A percentile compares a stretch with the other conserved stretches of the same genome.
Evolutionary conservation across 177 flowering plant species (phyloP).

Genomic region (Vitis hybrid): DNA sequence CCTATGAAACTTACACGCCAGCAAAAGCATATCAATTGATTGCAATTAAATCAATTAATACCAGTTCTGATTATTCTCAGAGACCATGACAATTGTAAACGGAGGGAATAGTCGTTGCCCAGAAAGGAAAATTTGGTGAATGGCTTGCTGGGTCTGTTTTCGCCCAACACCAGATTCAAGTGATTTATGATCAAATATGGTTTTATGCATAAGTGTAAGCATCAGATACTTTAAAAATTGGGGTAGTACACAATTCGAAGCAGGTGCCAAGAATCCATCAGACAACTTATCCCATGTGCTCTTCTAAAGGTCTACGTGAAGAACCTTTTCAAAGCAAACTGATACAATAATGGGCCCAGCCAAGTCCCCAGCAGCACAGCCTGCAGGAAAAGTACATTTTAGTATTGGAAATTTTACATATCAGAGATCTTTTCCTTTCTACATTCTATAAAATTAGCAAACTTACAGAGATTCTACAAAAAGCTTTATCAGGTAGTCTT

Average conservation of each 20-base stretch:
- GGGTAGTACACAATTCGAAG: background rate
- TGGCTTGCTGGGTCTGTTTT: too few relatives aligned
- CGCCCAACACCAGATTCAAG: background rate
- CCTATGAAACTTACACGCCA: too few relatives aligned
- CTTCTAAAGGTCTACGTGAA: constrained; percentile 33
- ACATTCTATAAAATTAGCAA: too few relatives aligned
- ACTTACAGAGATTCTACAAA: background rate
- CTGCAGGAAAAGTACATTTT: constrained; percentile 31
- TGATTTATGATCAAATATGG: background rate
- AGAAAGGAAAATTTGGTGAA: too few relatives aligned
- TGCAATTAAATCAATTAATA: too few relatives aligned
- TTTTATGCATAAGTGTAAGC: background rate
- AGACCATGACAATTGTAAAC: too few relatives aligned
- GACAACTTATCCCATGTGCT: background rate
- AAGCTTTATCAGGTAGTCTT: background rate
- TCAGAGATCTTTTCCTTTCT: too few relatives aligned
- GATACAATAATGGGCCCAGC: constrained; percentile 60
- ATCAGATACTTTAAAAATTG: background rate
- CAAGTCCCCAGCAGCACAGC: constrained; percentile 77
- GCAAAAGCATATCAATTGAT: too few relatives aligned
- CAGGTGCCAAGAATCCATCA: constrained; percentile 3
- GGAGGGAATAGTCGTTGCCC: too few relatives aligned
- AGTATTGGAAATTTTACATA: background rate
- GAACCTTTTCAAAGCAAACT: constrained; percentile 33
- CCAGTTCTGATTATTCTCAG: too few relatives aligned